Evolutionary conservation across 768 basidiomycete genomes (phyloP), one percentile per base, ranked within the genome.

Genomic region (Cystobasidium onofrii): DNA sequence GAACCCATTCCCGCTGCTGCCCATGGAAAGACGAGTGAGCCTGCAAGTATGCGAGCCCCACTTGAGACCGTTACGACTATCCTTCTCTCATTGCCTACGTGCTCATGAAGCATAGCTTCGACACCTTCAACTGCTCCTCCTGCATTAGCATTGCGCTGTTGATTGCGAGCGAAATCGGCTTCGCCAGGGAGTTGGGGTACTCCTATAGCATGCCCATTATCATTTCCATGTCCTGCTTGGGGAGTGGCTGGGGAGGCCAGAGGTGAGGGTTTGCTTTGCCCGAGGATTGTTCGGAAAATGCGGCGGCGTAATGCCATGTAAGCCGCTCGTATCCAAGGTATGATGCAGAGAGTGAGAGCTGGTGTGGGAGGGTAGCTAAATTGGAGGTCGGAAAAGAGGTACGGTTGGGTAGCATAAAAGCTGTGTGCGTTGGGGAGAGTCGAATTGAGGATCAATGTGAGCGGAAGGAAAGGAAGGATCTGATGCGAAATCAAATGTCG

Each of bases 401-500:
- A 50, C 0, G 74, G 75, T 52, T 77, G 71, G 23, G 50, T 46
- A 9, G 60, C 29, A 55, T 71, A 33, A 0, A 65, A 23, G 23
- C 23, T n/a, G 17, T 41, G 41, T 13, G 69, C 9, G 55, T 33
- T 31, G 33, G 44, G 39, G 41, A 63, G 29, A 17, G 73, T 17
- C 61, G 67, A 44, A 23, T 72, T 41, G 72, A 77, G 72, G 61
- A 75, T 73, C 29, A 77, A 75, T 43, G 74, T 75, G 41, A 77
- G 74, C 13, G 76, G 78, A 13, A 78, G 75, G 70, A 77, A 78
- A 52, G 78, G 76, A 25, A 78, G 74, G 64, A 78, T 73, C n/a
- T 73, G n/a, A 61, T 33, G 36, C 15, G 17, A 36, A 36, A 27
- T 4, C 15, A 52, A 10, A 1, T 3, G 9, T 44, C 18, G 39